These are phyloP conservation scores for Clavariopsis aquatica DNA, from an alignment of 495 filamentous ascomycete species.

Conservation along the genomic window DNA sequence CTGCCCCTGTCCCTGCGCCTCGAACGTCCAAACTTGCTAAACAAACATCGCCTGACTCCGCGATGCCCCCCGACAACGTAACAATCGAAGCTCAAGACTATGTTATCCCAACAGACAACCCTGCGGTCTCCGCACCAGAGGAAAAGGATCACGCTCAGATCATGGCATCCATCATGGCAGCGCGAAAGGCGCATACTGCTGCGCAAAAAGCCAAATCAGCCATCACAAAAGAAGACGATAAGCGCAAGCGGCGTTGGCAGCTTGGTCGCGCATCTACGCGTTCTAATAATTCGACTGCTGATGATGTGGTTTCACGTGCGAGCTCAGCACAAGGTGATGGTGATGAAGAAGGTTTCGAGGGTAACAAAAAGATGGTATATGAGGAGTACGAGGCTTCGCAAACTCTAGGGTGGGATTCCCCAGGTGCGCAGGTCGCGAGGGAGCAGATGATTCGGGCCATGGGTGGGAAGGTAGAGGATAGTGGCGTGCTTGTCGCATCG, in stretches of 20 bases:
- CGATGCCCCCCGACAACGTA: conserved; percentile 8
- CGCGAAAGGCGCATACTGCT: conserved; percentile 28
- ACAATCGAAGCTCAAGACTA: neutral
- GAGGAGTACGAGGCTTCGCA: conserved; percentile 37
- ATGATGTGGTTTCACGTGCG: conserved; percentile 13
- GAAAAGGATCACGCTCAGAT: conserved; percentile 22
- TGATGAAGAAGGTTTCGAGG: neutral
- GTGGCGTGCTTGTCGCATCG: conserved; percentile 5
- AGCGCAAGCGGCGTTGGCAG: conserved; percentile 14
- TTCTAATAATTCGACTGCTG: conserved; percentile 27
- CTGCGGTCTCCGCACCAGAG: neutral
- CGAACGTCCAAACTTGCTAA: neutral
- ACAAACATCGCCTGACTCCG: conserved; percentile 25
- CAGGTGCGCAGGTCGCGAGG: conserved; percentile 36
- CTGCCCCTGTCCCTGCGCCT: neutral
- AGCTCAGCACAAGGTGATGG: conserved; percentile 3
- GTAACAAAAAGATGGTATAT: neutral
- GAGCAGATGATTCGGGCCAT: conserved; percentile 42
- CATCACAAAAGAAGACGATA: conserved; percentile 5
- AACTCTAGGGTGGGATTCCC: conserved; percentile 43
- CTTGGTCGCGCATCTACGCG: conserved; percentile 32
- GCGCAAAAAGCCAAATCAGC: neutral
- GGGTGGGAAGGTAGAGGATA: conserved; percentile 32
- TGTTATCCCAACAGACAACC: conserved; percentile 9
- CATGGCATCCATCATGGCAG: conserved; percentile 18